Conservation (phyloP, 305 asterid genomes). For the Euphrasia arctica region DNA sequence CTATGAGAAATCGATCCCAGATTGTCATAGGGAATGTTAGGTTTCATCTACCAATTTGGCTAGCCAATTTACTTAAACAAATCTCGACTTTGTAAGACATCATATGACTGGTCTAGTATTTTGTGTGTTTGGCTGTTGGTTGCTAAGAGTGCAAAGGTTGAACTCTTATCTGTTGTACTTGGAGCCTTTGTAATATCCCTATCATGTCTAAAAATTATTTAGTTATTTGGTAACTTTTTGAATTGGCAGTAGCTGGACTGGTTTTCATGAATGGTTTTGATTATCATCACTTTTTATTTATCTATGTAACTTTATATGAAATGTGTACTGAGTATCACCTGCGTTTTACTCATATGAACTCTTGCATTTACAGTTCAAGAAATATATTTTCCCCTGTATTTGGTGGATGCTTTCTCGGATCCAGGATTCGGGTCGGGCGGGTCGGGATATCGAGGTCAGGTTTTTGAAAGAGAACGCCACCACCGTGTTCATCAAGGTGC, state of each 20-base stretch:
- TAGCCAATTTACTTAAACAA: too few species aligned
- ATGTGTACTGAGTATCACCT: not conserved
- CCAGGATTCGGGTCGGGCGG: slow-evolving; percentile 46
- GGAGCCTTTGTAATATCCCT: too few species aligned
- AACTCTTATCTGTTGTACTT: too few species aligned
- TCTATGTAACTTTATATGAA: slow-evolving; percentile 18
- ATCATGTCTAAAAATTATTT: not conserved
- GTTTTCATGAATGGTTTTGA: slow-evolving; percentile 3
- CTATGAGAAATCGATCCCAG: too few species aligned
- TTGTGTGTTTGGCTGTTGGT: too few species aligned
- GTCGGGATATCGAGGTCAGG: slow-evolving; percentile 40
- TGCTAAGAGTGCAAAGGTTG: too few species aligned
- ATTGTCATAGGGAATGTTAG: too few species aligned
- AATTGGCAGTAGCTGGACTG: slow-evolving; percentile 22
- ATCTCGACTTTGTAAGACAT: too few species aligned
- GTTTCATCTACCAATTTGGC: too few species aligned
- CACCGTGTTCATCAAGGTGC: slow-evolving; percentile 62
- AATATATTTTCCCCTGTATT: not conserved
- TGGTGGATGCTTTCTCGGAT: slow-evolving; percentile 85
- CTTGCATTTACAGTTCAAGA: slow-evolving; percentile 16
- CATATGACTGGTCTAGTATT: too few species aligned
- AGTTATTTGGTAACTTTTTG: slow-evolving; percentile 30
- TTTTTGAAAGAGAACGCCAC: slow-evolving; percentile 56
- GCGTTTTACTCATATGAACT: not conserved
- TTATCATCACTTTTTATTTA: not conserved